Base-by-base conservation (phyloP, 345 rosid species). In the Isatis tinctoria region DNA sequence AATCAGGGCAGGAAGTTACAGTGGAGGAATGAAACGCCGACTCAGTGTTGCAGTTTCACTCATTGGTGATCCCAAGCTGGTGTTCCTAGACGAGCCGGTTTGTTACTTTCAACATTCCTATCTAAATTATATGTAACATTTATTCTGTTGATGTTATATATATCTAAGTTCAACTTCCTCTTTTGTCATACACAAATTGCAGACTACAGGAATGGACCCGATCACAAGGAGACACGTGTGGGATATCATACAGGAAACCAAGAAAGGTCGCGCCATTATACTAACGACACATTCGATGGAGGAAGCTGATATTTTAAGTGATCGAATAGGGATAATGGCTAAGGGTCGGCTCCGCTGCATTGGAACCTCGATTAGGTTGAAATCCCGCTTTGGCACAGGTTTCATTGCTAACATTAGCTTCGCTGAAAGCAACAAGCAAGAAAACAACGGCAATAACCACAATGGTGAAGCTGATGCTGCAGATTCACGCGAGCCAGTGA, bases 131-230 rank as follows among this genome's bases (percentile, higher is more conserved):
- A n/a, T 41, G 17, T 40, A 8, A 65, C 47, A 35, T 24, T 54
- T 18, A 11, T 18, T 51, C 5, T 27, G 26, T 20, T 58, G 28
- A 39, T 13, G 4, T 5, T n/a, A 40, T 30, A 4, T 67, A 26
- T 24, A 40, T 52, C 49, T 68, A 69, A 59, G 27, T 36, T 51
- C 49, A 2, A n/a, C 41, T 35, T 33, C 8, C 54, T 67, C 58
- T 64, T 14, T 64, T 47, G 20, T 9, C 36, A 9, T 49, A 11
- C 62, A 65, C 72, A 52, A 49, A 64, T 26, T 59, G 44, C 87
- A 90, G 97, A 86, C 97, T n/a, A 90, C 97, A 4, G 93, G 98
- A 13, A 91, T 94, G 97, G 95, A 90, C 74, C 98, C 98, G 10
- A 85, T 88, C 82, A 87, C 98, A 1, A 90, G 97, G 74, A 87